Base-by-base conservation (phyloP, 75 land plant species). In the Azolla pinnata region DNA sequence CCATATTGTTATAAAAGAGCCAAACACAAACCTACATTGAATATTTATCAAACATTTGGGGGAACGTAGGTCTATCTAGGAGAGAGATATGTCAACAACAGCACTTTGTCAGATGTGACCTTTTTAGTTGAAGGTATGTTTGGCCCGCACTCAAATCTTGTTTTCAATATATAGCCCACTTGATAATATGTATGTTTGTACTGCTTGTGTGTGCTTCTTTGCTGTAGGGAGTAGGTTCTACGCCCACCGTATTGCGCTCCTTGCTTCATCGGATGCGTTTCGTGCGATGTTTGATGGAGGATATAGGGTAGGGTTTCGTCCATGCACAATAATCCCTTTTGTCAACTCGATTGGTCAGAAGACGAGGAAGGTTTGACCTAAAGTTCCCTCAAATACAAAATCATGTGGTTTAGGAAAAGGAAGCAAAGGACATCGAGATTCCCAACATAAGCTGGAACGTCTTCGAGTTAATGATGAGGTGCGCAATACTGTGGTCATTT, bases 281-380 rank as follows among this genome's bases (percentile, higher is more conserved):
- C 84, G 99, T 56, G 99, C 99, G 23, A 93, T 93, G 99, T 89
- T 93, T 77, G 96, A 93, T 74, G 99, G 99, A 72, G 99, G 99
- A 31, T 93, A 93, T 61, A 64, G 84, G 87, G 99, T 93, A 67
- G 60, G 80, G n/a, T n/a, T n/a, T n/a, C n/a, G n/a, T n/a, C n/a
- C n/a, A n/a, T n/a, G n/a, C n/a, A n/a, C n/a, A n/a, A n/a, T n/a
- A n/a, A n/a, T n/a, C n/a, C n/a, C n/a, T n/a, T n/a, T n/a, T n/a
- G n/a, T n/a, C n/a, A n/a, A n/a, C n/a, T n/a, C n/a, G n/a, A n/a
- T n/a, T n/a, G n/a, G n/a, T n/a, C n/a, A n/a, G n/a, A n/a, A n/a
- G n/a, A n/a, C n/a, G n/a, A n/a, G n/a, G n/a, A n/a, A n/a, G n/a
- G n/a, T n/a, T n/a, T n/a, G n/a, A n/a, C n/a, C n/a, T n/a, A n/a